Base-by-base conservation (phyloP, 371 early-diverging fungal genomes). In the Saksenaea vasiformis region DNA sequence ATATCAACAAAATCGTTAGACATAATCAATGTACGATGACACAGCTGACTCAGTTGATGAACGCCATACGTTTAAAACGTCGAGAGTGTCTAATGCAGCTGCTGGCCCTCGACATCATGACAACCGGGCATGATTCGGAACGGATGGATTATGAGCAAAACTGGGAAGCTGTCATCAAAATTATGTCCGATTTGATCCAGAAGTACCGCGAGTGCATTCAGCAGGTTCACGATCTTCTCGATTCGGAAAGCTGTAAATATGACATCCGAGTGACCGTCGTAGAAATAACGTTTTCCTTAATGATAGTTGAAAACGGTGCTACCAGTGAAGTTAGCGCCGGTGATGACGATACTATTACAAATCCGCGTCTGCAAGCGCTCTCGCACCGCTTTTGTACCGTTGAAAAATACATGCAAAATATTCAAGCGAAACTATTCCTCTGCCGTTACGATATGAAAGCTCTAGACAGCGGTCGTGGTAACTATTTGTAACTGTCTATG, bases 41-140 rank as follows among this genome's bases (percentile, higher is more conserved):
- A 22, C 51, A 67, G 10, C 54, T 76, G 13, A 73, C 77, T 19
- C 39, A 70, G 9, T 37, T 73, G 3, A 56, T 58, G 26, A 67
- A 65, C 2, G 44, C 62, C 0, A 64, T 77, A 39, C 64, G 68
- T n/a, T 72, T 68, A 60, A 75, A 74, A 38, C 71, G 82, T 0
- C 70, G 79, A 17, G 78, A 82, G 28, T 79, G 74, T 37, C 28
- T 82, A 26, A 59, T 76, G 17, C 74, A 79, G 41, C 51, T 82
- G 11, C 60, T 82, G 38, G 78, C 82, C 0, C 51, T 81, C 44
- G 76, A 76, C 60, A 72, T 76, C 54, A 79, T 82, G 79, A 74
- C 78, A 28, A 63, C 67, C 5, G 74, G 69, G 10, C 62, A 67
- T 37, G 65, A 69, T 31, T 69, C 72, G 7, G 64, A 57, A 19